These are phyloP conservation scores for Parafenestella ontariensis DNA, from an alignment of 2,329 filamentous ascomycete genomes.

Conservation along the genomic window DNA sequence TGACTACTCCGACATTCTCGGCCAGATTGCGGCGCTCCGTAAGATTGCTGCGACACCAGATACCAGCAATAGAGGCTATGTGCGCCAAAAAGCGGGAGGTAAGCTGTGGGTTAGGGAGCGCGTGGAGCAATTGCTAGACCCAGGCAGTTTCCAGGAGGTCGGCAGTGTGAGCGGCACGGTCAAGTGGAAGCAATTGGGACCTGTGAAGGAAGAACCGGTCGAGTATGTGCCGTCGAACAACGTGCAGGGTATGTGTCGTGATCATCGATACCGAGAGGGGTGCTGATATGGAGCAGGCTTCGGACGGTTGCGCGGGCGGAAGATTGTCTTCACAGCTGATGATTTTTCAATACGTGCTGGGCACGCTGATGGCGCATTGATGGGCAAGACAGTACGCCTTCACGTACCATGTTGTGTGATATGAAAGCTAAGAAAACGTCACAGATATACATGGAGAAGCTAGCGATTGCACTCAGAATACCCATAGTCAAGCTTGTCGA, in stretches of 20 bases:
- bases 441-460: conserved; percentile 65
- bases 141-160: conserved; percentile 64
- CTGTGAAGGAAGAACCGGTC: conserved; percentile 55
- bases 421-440: conserved; percentile 17
- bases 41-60: conserved; percentile 64
- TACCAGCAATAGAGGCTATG: conserved; percentile 62
- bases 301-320: conserved; percentile 60
- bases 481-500: conserved; percentile 71
- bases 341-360: conserved; percentile 70
- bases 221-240: conserved; percentile 68
- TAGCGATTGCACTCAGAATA: conserved; percentile 63
- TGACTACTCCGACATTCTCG: conserved; percentile 68
- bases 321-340: conserved; percentile 67
- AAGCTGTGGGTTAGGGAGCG: conserved; percentile 71
- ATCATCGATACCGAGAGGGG: background rate
- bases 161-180: conserved; percentile 67
- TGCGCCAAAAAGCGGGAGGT: conserved; percentile 68
- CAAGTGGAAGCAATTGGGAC: conserved; percentile 60
- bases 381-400: conserved; percentile 61
- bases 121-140: conserved; percentile 65
- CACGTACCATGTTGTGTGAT: background rate
- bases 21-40: conserved; percentile 61
- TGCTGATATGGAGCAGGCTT: conserved; percentile 45
- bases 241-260: conserved; percentile 56
- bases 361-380: conserved; percentile 67